Evolutionary conservation across 208 protist species (phyloP).

Genomic region (Entamoeba histolytica): DNA sequence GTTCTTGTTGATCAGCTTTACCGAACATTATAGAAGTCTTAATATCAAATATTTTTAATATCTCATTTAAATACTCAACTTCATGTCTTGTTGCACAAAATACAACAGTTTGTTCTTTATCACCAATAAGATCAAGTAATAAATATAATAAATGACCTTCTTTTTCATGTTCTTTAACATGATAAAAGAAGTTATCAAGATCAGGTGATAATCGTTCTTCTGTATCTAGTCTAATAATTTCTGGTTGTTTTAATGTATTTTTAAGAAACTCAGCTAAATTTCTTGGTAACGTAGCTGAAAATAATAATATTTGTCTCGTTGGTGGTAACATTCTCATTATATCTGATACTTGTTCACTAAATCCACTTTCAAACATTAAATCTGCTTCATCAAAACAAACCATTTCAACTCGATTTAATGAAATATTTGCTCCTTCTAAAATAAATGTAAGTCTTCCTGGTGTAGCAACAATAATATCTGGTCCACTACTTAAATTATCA

Average conservation of each 20-base stretch:
- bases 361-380: conserved; percentile 89
- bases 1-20: conserved; percentile 74
- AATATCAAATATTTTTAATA: conserved; percentile 59
- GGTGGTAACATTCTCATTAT: conserved; percentile 71
- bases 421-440: conserved; percentile 62
- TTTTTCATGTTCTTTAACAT: conserved; percentile 73
- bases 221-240: conserved; percentile 78
- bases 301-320: conserved; percentile 31
- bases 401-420: conserved; percentile 60
- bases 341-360: conserved; percentile 69
- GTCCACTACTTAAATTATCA: conserved; percentile 66
- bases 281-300: conserved; percentile 17
- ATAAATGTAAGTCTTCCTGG: conserved; percentile 90
- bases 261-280: conserved; percentile 24
- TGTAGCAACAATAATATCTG: conserved; percentile 86
- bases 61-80: conserved; percentile 69
- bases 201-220: conserved; percentile 64
- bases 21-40: conserved; percentile 62
- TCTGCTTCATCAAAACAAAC: conserved; percentile 97
- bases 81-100: conserved; percentile 72
- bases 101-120: conserved; percentile 63
- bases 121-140: conserved; percentile 53
- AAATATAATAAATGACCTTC: conserved; percentile 65
- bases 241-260: conserved; percentile 73
- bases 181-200: conserved; percentile 57